Base-by-base conservation (phyloP, 2,329 filamentous ascomycete genomes). In the Hymenotorrendiella dingleyae region DNA sequence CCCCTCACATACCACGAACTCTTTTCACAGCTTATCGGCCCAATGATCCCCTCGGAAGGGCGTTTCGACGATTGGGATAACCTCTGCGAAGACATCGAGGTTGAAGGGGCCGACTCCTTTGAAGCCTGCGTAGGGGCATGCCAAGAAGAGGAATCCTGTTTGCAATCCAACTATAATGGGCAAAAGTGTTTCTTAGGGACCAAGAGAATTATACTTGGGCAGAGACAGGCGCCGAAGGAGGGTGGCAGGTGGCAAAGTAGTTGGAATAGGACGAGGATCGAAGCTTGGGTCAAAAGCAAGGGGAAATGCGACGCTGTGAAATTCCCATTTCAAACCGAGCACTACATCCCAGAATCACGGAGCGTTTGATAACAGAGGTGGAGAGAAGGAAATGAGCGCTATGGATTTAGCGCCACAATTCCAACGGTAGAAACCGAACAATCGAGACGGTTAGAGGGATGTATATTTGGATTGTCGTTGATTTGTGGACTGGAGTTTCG, bases 41-140 rank as follows among this genome's bases (percentile, higher is more conserved):
- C 64, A 2, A 64, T 66, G 17, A 60, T 75, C 45, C 57, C 64
- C 9, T 16, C 24, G 3, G 52, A 57, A 29, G n/a, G 10, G 7
- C 53, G 58, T 27, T 67, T 69, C 12, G 61, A 69, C 10, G 61
- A 73, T 34, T 77, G 73, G 73, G 70, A 76, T 55, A 78, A 77
- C 52, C 49, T 69, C 40, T 29, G 39, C 39, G 10, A 46, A 40
- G 59, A 63, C n/a, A 70, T 70, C 19, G 22, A 36, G 49, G 39
- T 5, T 48, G 52, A 6, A 65, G 68, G 39, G 60, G 67, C 7
- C 56, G 68, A 58, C 66, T 54, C 51, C 1, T 53, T 56, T 6
- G 66, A 70, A 37, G 62, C 68, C n/a, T 76, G 73, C 54, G 63
- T 67, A 6, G 64, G 62, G 33, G 70, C 73, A 10, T 78, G 75